A percentile compares a stretch with the other conserved stretches of the same genome.
Conservation (phyloP, 257 asterid species). For the Nicotiana tomentosiformis region DNA sequence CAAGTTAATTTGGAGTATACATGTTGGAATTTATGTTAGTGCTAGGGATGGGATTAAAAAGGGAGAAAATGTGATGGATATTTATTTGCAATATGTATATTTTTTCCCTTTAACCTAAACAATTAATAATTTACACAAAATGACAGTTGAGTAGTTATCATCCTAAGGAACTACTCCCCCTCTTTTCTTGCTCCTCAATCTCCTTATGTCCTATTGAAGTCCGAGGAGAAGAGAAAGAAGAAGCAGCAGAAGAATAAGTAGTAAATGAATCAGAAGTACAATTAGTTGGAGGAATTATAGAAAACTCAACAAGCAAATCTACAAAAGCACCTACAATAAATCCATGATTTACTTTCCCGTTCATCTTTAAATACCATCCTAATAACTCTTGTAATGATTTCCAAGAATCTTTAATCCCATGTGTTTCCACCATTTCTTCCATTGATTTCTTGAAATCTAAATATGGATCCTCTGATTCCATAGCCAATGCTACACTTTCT, state of each 20-base stretch:
- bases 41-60: background rate
- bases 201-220: conserved; percentile 11
- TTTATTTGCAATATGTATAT: background rate
- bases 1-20: background rate
- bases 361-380: conserved; percentile 31
- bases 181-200: conserved; percentile 16
- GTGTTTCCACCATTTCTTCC: conserved; percentile 30
- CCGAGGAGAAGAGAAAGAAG: conserved; percentile 17
- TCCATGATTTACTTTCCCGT: conserved; percentile 22
- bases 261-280: background rate
- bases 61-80: background rate
- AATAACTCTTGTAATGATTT: conserved; percentile 24
- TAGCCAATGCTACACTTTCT: conserved; percentile 23
- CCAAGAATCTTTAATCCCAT: conserved; percentile 25
- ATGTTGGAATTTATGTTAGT: background rate
- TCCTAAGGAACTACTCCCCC: background rate
- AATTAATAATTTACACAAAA: background rate
- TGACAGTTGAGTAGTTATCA: background rate
- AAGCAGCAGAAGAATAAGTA: conserved; percentile 17
- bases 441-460: conserved; percentile 34
- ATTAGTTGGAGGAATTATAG: background rate
- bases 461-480: conserved; percentile 30
- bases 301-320: conserved; percentile 16
- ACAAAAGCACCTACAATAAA: conserved; percentile 28
- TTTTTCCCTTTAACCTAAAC: background rate